Percentiles rank a stretch among this genome's conserved stretches.
Evolutionary conservation across 1,139 yeast genomes (phyloP).

Genomic region (Saccharomyces hybrid): DNA sequence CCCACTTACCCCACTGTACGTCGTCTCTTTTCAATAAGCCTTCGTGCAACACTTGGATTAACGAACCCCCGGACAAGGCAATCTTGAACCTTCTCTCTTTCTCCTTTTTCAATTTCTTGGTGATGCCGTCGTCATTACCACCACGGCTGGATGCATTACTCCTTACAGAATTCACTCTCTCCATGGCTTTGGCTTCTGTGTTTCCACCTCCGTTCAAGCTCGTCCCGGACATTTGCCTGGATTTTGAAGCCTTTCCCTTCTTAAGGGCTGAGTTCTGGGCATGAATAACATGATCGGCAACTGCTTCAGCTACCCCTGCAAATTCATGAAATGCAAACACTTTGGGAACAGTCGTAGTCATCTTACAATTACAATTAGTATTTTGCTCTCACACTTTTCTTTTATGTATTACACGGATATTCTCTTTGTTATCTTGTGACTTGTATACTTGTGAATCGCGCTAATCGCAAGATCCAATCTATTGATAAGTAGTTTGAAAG

Average conservation of each 20-base stretch:
- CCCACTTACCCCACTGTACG: slow-evolving; percentile 92
- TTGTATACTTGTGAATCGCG: no score
- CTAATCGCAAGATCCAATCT: no score
- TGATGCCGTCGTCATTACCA: slow-evolving; percentile 5
- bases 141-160: slow-evolving; percentile 10
- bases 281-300: slow-evolving; percentile 77
- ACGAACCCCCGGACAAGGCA: slow-evolving; percentile 89
- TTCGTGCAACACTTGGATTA: slow-evolving; percentile 76
- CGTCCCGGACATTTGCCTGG: slow-evolving; percentile 16
- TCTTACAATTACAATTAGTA: slow-evolving; percentile 21
- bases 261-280: slow-evolving; percentile 54
- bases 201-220: slow-evolving; percentile 8
- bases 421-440: not conserved
- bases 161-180: slow-evolving; percentile 12
- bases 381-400: not conserved
- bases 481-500: not conserved
- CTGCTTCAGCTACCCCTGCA: slow-evolving; percentile 88
- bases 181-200: slow-evolving; percentile 8
- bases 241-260: slow-evolving; percentile 13
- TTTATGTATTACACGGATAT: not conserved
- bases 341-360: slow-evolving; percentile 92
- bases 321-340: slow-evolving; percentile 87
- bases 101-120: slow-evolving; percentile 18
- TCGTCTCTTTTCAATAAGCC: slow-evolving; percentile 70
- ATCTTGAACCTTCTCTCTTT: slow-evolving; percentile 59